Base-by-base conservation (phyloP, 192 early-diverging fungal genomes). In the Podila horticola region DNA sequence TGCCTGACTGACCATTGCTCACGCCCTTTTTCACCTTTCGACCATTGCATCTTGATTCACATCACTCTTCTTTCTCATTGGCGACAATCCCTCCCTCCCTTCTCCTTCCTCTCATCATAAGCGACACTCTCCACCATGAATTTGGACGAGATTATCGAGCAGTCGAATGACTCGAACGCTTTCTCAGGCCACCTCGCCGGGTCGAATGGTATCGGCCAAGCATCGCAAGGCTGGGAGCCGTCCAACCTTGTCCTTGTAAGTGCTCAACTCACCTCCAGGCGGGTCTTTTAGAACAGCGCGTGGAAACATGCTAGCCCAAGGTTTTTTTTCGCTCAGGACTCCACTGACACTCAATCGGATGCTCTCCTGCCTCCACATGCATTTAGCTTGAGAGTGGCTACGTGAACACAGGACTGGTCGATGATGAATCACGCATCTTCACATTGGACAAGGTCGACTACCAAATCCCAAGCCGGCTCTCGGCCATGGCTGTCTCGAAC, bases 371-470 rank as follows among this genome's bases (percentile, higher is more conserved):
- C n/a, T 58, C n/a, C 64, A 30, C 15, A 26, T 55, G 17, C 22
- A 59, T 79, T 17, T 75, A 88, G 86, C 83, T 90, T 36, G 86
- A 88, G 68, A 88, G 84, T 26, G 87, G 89, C 19, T 90, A 88
- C 67, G 86, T 90, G n/a, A 86, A 83, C 34, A 79, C 86, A 33
- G 87, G 87, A 13, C 75, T 88, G 57, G 71, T 71, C 1, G 84
- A 90, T 8, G 74, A 86, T 38, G 87, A 88, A 34, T 71, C 74
- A 11, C 82, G 79, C 38, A 90, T 94, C 66, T 99, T 99, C 71
- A 88, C 90, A 9, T 87, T 99, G 26, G 96, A 95, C 82, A 88
- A 88, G 30, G 96, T 99, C 60, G 94, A 97, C 74, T 97, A 97
- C 67, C 90, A 92, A 55, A 92, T 97, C 67, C 93, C 96, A 12